phyloP scores from a whole-genome alignment of 148 eudicot genomes.

The Fagopyrum esculentum region DNA sequence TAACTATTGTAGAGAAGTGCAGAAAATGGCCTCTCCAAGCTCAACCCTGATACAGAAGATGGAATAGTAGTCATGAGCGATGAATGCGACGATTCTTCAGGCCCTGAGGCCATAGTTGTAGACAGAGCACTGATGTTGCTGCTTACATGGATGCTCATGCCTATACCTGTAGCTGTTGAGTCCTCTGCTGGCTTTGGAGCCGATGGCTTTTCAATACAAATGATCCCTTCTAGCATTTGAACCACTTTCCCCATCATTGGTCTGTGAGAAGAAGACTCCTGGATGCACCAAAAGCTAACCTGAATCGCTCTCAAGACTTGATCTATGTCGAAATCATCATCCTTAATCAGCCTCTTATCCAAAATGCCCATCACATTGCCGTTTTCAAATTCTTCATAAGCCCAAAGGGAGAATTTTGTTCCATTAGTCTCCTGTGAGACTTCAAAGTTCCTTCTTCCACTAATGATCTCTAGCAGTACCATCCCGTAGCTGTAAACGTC shows the following conservation, averaged over 20 bases:
- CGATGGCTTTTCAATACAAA: conserved; percentile 56
- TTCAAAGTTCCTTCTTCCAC: conserved; percentile 80
- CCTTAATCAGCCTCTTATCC: conserved; percentile 38
- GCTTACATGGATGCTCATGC: not conserved
- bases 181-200: conserved; percentile 28
- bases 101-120: not conserved
- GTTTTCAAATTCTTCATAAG: conserved; percentile 63
- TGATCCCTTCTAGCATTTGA: conserved; percentile 77
- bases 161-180: not conserved
- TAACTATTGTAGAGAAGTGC: not conserved
- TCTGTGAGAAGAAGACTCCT: conserved; percentile 73
- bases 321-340: conserved; percentile 36
- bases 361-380: conserved; percentile 46
- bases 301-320: conserved; percentile 49
- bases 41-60: not conserved
- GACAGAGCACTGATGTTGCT: not conserved
- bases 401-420: conserved; percentile 66
- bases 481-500: conserved; percentile 82
- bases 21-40: not conserved
- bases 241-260: conserved; percentile 87
- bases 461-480: conserved; percentile 71
- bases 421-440: conserved; percentile 44
- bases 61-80: not conserved
- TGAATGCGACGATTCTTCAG: not conserved
- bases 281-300: conserved; percentile 91